Base-by-base conservation (phyloP, 2,329 filamentous ascomycete species). In the Pezicula carpinea region DNA sequence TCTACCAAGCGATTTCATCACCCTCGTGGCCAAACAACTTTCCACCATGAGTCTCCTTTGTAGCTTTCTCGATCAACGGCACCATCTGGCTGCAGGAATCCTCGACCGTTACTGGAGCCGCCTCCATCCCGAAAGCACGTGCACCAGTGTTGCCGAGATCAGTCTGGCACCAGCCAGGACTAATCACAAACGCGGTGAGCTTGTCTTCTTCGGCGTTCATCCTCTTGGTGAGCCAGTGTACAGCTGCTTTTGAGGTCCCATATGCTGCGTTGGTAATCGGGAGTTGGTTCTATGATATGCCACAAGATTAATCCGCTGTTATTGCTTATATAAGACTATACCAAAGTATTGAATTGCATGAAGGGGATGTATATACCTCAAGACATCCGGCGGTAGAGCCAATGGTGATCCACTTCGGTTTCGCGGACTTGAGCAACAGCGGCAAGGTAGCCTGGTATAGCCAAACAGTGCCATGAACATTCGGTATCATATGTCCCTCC, bases 371-470 rank as follows among this genome's bases (percentile, higher is more conserved):
- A 15, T 1, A 11, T n/a, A n/a, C n/a, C 34, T 43, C 39, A 8
- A 64, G 55, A 15, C 60, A 58, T 6, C 56, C 61, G 2, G 52
- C 57, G 13, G 52, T 55, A 15, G 56, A 64, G 3, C 60, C 58
- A 18, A 68, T 58, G 15, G 59, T 62, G 7, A 62, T 53, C 56
- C 57, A 68, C 36, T 61, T 66, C 11, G 62, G 61, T 1, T 51
- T 44, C 6, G 29, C 41, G 8, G 63, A 53, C 49, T 63, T 68
- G 32, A 61, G 18, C 1, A 69, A 54, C 14, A 69, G 45, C 4
- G 54, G 52, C 3, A 50, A 50, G 13, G 52, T 58, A 6, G 64
- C 64, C 35, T 67, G 63, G 49, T 59, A 69, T 8, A 68, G 54
- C 5, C 50, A 50, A 13, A 67, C 44, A 17, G 58, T 55, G 2